phyloP scores from a whole-genome alignment of 257 asterid species.

The Solanum chmielewskii region DNA sequence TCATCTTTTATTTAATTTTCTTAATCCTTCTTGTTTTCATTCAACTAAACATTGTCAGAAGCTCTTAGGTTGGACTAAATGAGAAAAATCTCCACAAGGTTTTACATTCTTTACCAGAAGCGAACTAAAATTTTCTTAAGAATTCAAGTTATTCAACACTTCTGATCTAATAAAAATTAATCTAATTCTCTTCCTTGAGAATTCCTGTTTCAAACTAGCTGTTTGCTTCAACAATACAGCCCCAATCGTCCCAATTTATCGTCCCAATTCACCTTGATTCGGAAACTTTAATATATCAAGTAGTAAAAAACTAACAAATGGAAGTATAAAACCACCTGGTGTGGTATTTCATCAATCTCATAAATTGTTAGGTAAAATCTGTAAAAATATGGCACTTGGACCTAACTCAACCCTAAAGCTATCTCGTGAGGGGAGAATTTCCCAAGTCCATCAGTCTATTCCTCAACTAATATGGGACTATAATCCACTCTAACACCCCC shows the following conservation, averaged over 20 bases:
- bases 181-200: background rate
- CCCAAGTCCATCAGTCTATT: too few species aligned
- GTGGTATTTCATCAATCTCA: background rate
- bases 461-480: too few species aligned
- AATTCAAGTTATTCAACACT: background rate
- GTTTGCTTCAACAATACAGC: background rate
- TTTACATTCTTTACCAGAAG: background rate
- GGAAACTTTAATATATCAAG: background rate
- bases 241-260: background rate
- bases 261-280: background rate
- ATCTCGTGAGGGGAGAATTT: too few species aligned
- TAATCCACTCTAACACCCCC: too few species aligned
- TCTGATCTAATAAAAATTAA: background rate
- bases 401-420: too few species aligned
- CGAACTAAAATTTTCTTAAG: background rate
- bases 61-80: background rate
- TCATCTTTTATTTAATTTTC: background rate
- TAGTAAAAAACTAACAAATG: background rate
- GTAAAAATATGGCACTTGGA: too few species aligned
- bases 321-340: background rate
- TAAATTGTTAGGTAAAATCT: background rate
- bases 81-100: background rate
- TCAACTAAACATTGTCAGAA: background rate
- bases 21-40: background rate
- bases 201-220: background rate